Percentiles rank a stretch among this genome's conserved stretches.
phyloP scores from a whole-genome alignment of 176 grass and related monocot genomes.

The Metroxylon sagu region DNA sequence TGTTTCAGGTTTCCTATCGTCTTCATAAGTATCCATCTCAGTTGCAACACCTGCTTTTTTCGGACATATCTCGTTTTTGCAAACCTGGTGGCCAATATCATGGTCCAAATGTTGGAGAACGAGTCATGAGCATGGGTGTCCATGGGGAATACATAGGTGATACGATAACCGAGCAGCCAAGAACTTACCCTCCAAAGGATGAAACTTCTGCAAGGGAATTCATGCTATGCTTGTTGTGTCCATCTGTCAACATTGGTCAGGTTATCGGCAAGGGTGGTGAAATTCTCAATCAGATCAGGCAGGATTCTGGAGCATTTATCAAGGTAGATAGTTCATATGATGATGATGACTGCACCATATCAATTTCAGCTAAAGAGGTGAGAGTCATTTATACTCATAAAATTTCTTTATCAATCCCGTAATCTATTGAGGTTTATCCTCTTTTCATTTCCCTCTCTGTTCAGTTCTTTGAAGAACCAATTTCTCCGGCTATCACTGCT shows the following conservation, averaged over 20 bases:
- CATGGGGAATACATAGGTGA: slow-evolving; percentile 67
- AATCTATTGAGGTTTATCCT: no score
- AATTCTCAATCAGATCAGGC: slow-evolving; percentile 92
- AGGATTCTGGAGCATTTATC: slow-evolving; percentile 87
- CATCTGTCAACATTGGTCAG: slow-evolving; percentile 60
- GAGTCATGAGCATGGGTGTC: slow-evolving; percentile 46
- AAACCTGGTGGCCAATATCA: slow-evolving; percentile 15
- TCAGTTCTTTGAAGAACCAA: slow-evolving; percentile 86
- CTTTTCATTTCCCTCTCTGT: no score
- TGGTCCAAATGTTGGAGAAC: slow-evolving; percentile 34
- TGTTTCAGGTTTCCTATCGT: slow-evolving; percentile 69
- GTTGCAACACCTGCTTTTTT: slow-evolving; percentile 60
- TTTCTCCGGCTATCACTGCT: slow-evolving; percentile 86
- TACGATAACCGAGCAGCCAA: slow-evolving; percentile 53
- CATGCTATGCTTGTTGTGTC: slow-evolving; percentile 69
- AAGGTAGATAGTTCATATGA: slow-evolving; percentile 68
- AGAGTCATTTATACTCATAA: slow-evolving; percentile 5
- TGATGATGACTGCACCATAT: slow-evolving; percentile 92
- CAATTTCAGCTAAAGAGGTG: slow-evolving; percentile 91
- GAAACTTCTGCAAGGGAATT: slow-evolving; percentile 78
- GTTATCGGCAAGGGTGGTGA: slow-evolving; percentile 93
- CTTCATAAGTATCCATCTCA: slow-evolving; percentile 91
- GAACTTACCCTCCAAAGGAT: slow-evolving; percentile 60
- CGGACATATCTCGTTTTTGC: slow-evolving; percentile 23
- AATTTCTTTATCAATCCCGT: neutral